Base-by-base conservation (phyloP, 306 rosid species). In the Malus sylvestris region DNA sequence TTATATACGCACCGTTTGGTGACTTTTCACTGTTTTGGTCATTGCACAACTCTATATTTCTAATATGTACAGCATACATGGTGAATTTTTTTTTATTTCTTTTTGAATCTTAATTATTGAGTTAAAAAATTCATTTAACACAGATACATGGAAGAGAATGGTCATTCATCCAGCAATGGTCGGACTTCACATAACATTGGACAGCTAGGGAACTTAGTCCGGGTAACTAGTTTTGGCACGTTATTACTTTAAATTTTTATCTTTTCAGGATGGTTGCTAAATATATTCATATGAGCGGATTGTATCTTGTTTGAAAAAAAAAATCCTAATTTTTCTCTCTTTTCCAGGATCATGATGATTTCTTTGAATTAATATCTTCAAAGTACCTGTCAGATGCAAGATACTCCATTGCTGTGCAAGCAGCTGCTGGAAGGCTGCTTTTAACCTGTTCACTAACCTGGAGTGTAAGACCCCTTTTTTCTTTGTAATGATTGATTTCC, bases 61-160 rank as follows among this genome's bases (percentile, higher is more conserved):
- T 13, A 44, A 13, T 45, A 38, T 16, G 35, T 51, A 57, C 62
- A 57, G 40, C 4, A 6, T 55, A 2, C 19, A 4, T 6, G 27
- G 23, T 67, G 30, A 10, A 11, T 23, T 62, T 38, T 8, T 38
- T 23, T 44, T 58, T 0, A 20, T 59, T 71, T 73, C 4, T 77
- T 19, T 5, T 51, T 51, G 20, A 15, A 51, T 6, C 55, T 15
- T 51, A 51, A 51, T 51, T 16, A 51, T 51, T 16, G 55, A 51
- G 20, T 51, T 15, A 59, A 70, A 81, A 77, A 38, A 76, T 58
- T 10, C 22, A 0, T 68, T 27, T 57, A 82, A 79, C 80, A 85
- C 84, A 96, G 99, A 59, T 96, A 87, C 86, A 87, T 96, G 97
- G 96, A 89, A 51, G 98, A 91, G 83, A 89, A 68, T 85, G 93